Base-by-base conservation (phyloP, 257 asterid genomes). In the Lantana camara region DNA sequence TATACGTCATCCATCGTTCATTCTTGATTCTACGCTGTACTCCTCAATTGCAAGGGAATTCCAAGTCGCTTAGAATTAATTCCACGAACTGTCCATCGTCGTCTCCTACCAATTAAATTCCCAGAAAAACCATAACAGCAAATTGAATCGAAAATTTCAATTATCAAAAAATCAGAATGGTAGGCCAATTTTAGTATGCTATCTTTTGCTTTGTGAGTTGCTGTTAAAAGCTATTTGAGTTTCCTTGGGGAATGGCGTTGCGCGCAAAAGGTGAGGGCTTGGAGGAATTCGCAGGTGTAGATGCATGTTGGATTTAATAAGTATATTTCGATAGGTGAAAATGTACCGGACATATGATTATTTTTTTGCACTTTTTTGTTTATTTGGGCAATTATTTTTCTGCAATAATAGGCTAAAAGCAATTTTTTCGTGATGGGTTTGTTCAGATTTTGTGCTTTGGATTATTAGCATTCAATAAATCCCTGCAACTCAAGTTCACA, bases 191-290 rank as follows among this genome's bases (percentile, higher is more conserved):
- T 24, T 14, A 23, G 9, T 30, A 6, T 58, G 19, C 13, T 9
- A 71, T 30, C 40, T 41, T 51, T 27, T 34, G 52, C 52, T 66
- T 66, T 23, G 30, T 20, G 57, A 19, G 64, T 44, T 52, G 56
- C 56, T 69, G 61, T 41, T 58, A 1, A 53, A 19, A 15, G 50
- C 42, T 60, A 15, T 14, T 21, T 29, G 62, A 30, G 30, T 14
- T 68, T 42, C 58, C 52, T 38, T 48, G 52, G 72, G 72, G 50
- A 38, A 60, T 79, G 88, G 83, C 88, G 69, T 63, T 57, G 73
- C 73, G 79, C 9, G 66, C 81, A 23, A 79, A 76, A 74, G 88
- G 88, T 79, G 71, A 71, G 73, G 60, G 61, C 47, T 69, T 48
- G 44, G 22, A 30, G 20, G 52, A 41, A 42, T 46, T 58, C 45